phyloP scores from a whole-genome alignment of 78 protist genomes.

The Thecamonas trahens region DNA sequence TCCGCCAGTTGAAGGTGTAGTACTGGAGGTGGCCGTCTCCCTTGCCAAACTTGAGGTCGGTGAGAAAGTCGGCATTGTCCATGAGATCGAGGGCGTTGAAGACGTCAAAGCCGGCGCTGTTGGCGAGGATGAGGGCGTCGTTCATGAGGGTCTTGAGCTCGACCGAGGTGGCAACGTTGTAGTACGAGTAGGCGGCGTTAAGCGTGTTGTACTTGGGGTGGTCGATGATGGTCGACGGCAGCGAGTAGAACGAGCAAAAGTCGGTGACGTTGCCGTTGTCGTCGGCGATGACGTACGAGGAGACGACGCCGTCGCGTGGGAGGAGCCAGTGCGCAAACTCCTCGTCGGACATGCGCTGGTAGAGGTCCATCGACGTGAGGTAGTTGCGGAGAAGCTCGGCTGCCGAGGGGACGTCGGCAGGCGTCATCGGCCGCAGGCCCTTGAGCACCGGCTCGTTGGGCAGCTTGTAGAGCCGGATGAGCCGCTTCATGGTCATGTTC shows the following conservation, averaged over 20 bases:
- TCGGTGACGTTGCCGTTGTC: conserved; percentile 68
- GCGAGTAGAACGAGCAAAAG: conserved; percentile 76
- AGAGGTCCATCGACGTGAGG: conserved; percentile 5
- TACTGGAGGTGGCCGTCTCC: conserved; percentile 95
- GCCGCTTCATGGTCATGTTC: conserved; percentile 53
- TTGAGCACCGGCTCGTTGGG: conserved; percentile 22
- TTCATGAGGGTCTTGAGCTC: conserved; percentile 53
- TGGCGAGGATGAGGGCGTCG: conserved; percentile 83
- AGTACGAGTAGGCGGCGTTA: conserved; percentile 92
- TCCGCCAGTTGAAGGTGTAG: conserved; percentile 84
- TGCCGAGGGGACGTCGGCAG: conserved; percentile 50
- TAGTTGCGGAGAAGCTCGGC: conserved; percentile 28
- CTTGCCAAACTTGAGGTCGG: conserved; percentile 83
- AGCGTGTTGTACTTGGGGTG: conserved; percentile 60
- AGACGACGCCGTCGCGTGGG: conserved; percentile 49
- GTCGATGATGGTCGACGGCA: conserved; percentile 84
- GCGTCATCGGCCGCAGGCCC: conserved; percentile 56
- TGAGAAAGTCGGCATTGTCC: conserved; percentile 66
- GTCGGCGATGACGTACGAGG: conserved; percentile 71
- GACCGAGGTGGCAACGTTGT: conserved; percentile 70
- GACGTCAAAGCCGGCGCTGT: conserved; percentile 77
- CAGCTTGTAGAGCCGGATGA: conserved; percentile 51
- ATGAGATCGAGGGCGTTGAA: conserved; percentile 91
- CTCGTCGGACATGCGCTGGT: conserved; percentile 27
- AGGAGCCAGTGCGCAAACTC: conserved; percentile 72